phyloP scores from a whole-genome alignment of 768 basidiomycete species.

The Amyloporia xantha region DNA sequence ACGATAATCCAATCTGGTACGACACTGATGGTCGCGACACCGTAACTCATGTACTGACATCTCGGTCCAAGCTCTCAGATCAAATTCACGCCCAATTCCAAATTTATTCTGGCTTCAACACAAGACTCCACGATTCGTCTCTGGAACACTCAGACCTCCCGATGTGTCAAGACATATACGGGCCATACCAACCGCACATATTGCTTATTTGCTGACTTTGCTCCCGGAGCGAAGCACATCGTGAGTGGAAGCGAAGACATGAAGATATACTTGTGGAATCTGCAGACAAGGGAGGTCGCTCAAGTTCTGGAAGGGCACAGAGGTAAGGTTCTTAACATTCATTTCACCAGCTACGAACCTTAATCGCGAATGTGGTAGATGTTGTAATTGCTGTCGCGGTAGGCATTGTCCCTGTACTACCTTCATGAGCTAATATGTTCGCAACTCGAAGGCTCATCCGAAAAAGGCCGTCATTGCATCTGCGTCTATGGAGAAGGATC shows the following conservation, averaged over 20 bases:
- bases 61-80: constrained; percentile 63
- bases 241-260: constrained; percentile 88
- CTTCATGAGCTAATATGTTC: neutral
- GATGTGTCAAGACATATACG: constrained; percentile 87
- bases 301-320: constrained; percentile 77
- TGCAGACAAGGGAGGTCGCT: constrained; percentile 71
- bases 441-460: constrained; percentile 61
- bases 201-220: constrained; percentile 68
- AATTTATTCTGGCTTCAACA: constrained; percentile 83
- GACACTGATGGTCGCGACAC: constrained; percentile 10
- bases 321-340: constrained; percentile 39
- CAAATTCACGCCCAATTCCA: constrained; percentile 87
- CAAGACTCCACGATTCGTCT: constrained; percentile 92
- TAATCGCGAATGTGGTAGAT: constrained; percentile 25
- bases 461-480: constrained; percentile 71
- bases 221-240: constrained; percentile 58
- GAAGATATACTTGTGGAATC: constrained; percentile 85
- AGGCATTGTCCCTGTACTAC: constrained; percentile 4
- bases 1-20: constrained; percentile 90
- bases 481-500: constrained; percentile 85
- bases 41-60: neutral
- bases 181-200: constrained; percentile 86
- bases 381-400: constrained; percentile 76
- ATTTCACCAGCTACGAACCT: too few species aligned
- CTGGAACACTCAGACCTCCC: constrained; percentile 90